Base-by-base conservation (phyloP, 2,329 filamentous ascomycete genomes). In the Immersiporthe knoxdaviesiana region DNA sequence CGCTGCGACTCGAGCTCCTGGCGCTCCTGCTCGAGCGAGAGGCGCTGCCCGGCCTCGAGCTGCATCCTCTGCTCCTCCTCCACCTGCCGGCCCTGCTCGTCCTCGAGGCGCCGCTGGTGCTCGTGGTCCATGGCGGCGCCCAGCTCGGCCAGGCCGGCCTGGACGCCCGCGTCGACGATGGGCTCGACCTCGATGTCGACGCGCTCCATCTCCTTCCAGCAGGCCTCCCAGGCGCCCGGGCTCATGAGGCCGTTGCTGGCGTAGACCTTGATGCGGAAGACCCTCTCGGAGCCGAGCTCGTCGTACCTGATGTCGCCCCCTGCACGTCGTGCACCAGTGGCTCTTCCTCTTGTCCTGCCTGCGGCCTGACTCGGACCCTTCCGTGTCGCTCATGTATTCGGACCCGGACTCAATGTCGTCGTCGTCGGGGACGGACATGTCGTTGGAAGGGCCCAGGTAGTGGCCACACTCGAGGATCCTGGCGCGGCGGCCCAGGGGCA, bases 131-230 rank as follows among this genome's bases (percentile, higher is more conserved):
- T 67, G 1, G 54, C 47, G 6, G 80, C 79, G 50, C 82, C 82
- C 11, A 90, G 79, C n/a, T 81, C 81, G 69, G 89, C 87, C 27
- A 94, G 80, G 72, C 89, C 87, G 24, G 85, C 84, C 66, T 89
- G 84, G 16, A 91, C 76, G 1, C 83, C 79, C 0, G 86, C 78
- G 24, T 89, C 87, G 14, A 94, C 85, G 75, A 90, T 87, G 3
- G 96, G 92, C 74, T 92, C 88, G 65, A 99, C 88, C 79, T 98
- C 95, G 1, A 97, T 92, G 76, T 99, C 96, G 0, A 98, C 93
- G n/a, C 95, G 88, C 81, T 99, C 96, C 96, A 99, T 99, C 79
- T 98, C 95, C 74, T 89, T 92, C 95, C 95, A 99, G 69, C 93
- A 95, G 2, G 94, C 94, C 5, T 88, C 88, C 96, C 96, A 99